Evolutionary conservation across 2,329 filamentous ascomycete species (phyloP).

Genomic region (Phyllosticta ampelicida): DNA sequence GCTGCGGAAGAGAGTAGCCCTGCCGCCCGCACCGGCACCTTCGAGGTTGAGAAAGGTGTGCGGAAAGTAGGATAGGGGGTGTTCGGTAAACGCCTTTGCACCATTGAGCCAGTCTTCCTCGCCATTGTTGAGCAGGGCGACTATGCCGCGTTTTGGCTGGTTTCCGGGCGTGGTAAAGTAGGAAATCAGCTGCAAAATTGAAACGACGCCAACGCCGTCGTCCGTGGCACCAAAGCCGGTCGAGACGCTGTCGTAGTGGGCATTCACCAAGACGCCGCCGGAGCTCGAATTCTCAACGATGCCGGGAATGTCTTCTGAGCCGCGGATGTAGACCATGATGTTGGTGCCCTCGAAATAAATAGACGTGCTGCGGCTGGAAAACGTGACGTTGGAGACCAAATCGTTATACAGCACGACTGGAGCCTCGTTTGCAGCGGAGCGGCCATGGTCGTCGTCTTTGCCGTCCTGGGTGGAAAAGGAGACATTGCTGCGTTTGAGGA

Average conservation of each 20-base stretch:
- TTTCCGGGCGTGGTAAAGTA: constrained; percentile 68
- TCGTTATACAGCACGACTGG: constrained; percentile 67
- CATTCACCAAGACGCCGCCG: constrained; percentile 82
- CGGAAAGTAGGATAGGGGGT: constrained; percentile 67
- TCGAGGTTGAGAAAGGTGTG: constrained; percentile 92
- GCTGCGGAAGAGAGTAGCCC: constrained; percentile 76
- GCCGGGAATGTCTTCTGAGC: constrained; percentile 54
- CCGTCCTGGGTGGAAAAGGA: constrained; percentile 28
- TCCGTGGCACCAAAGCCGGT: constrained; percentile 91
- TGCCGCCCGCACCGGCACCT: constrained; percentile 82
- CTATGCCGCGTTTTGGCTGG: constrained; percentile 66
- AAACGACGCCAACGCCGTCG: constrained; percentile 83
- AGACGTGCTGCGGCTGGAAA: constrained; percentile 38
- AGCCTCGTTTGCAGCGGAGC: constrained; percentile 11
- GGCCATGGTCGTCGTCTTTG: constrained; percentile 21
- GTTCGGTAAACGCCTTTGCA: constrained; percentile 71
- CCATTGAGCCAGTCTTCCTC: constrained; percentile 91
- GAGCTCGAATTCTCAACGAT: constrained; percentile 25
- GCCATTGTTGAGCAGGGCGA: constrained; percentile 85
- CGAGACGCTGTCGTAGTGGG: constrained; percentile 88
- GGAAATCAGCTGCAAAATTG: constrained; percentile 71
- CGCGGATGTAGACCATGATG: constrained; percentile 82
- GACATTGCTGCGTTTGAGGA: constrained; percentile 52
- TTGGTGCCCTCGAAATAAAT: constrained; percentile 92
- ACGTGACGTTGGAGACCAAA: constrained; percentile 65